Conservation (phyloP, 108 stramenopile genomes). For the Nitzschia inconspicua region DNA sequence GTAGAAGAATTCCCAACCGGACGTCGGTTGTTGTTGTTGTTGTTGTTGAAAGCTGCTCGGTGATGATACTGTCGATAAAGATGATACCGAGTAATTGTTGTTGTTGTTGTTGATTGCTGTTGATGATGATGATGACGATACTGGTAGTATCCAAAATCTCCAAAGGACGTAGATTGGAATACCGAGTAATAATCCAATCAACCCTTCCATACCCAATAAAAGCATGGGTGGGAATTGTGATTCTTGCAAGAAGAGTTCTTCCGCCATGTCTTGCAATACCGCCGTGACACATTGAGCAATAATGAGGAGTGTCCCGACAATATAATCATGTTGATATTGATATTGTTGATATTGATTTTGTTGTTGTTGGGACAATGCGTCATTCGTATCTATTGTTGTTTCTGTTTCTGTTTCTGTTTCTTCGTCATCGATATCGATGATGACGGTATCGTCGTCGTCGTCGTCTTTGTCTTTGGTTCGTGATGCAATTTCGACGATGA, state of each 20-base stretch:
- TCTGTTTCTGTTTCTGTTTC: too few species aligned
- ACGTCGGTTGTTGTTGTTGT: too few species aligned
- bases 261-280: slow-evolving; percentile 37
- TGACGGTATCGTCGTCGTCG: neutral
- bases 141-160: neutral
- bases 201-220: slow-evolving; percentile 42
- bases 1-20: slow-evolving; percentile 3
- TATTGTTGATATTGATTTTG: too few species aligned
- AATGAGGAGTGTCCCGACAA: slow-evolving; percentile 34
- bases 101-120: too few species aligned
- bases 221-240: slow-evolving; percentile 33
- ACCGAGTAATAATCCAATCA: slow-evolving; percentile 30
- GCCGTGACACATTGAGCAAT: slow-evolving; percentile 27
- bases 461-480: slow-evolving; percentile 7
- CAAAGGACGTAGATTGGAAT: slow-evolving; percentile 14
- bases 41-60: too few species aligned
- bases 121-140: neutral
- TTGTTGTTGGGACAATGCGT: too few species aligned
- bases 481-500: slow-evolving; percentile 19
- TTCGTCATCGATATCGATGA: too few species aligned
- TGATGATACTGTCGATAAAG: too few species aligned
- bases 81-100: too few species aligned
- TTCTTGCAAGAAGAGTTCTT: slow-evolving; percentile 53
- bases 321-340: neutral
- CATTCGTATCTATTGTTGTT: too few species aligned